Evolutionary conservation across 2,329 filamentous ascomycete genomes (phyloP).

Genomic region (Trichoderma simmonsii): DNA sequence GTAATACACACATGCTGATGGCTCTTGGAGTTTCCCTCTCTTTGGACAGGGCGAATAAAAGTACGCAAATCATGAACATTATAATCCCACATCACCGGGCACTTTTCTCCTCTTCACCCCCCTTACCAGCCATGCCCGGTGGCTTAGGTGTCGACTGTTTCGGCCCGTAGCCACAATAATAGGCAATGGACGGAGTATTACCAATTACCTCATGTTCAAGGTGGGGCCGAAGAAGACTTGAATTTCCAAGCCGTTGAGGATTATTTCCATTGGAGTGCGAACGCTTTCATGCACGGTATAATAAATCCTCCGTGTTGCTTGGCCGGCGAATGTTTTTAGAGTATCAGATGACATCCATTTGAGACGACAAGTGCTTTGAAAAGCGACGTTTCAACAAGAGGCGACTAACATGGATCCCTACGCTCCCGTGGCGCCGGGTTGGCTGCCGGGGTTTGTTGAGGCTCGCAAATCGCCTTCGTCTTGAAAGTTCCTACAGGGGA

Average conservation of each 20-base stretch:
- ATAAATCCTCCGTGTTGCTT: neutral
- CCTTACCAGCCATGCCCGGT: neutral
- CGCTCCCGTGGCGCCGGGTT: neutral
- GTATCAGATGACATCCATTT: neutral
- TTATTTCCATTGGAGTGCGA: neutral
- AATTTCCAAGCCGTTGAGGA: neutral
- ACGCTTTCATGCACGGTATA: neutral
- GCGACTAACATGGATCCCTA: neutral
- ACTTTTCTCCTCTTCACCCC: neutral
- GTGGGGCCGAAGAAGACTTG: neutral
- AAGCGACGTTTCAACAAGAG: neutral
- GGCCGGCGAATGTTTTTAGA: neutral
- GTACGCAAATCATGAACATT: neutral
- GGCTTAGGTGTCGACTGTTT: neutral
- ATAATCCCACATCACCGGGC: neutral
- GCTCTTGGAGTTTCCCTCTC: neutral
- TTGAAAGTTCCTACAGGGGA: neutral
- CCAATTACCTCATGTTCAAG: conserved; percentile 3
- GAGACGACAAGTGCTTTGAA: neutral
- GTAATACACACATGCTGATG: neutral
- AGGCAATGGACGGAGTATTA: neutral
- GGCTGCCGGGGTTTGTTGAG: neutral
- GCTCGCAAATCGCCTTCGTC: neutral
- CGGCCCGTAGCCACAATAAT: conserved; percentile 1
- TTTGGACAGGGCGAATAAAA: neutral